Evolutionary conservation across 108 stramenopile genomes (phyloP).

Genomic region (Pseudonitzschia multiseries): DNA sequence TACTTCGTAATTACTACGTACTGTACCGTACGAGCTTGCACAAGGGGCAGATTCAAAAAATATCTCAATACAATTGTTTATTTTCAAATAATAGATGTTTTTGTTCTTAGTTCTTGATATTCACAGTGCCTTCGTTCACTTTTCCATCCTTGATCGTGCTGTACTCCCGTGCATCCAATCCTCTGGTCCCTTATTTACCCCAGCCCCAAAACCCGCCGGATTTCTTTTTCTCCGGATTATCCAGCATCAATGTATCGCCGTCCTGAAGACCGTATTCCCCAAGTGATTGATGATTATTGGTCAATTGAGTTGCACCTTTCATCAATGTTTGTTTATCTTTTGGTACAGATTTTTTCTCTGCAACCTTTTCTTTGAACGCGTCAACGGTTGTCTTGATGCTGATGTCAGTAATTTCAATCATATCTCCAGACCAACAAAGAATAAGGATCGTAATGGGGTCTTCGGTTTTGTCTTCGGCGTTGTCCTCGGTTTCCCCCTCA

Average conservation of each 20-base stretch:
- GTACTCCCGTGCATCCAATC: neutral
- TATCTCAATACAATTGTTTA: no score
- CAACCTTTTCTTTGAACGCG: neutral
- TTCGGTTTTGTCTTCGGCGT: no score
- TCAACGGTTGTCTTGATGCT: constrained; percentile 2
- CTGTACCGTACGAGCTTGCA: no score
- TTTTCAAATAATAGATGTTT: no score
- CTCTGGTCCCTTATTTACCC: neutral
- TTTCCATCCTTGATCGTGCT: neutral
- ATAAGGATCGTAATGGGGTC: neutral
- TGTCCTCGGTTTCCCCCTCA: no score
- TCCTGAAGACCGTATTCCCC: neutral
- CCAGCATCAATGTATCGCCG: constrained; percentile 3
- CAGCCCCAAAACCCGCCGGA: neutral
- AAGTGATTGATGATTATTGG: neutral
- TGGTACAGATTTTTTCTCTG: neutral
- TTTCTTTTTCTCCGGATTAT: constrained; percentile 8
- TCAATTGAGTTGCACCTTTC: neutral
- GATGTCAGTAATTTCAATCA: neutral
- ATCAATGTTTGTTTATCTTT: constrained; percentile 4
- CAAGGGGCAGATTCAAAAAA: no score
- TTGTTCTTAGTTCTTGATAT: no score
- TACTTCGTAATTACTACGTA: no score
- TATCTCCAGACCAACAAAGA: constrained; percentile 17
- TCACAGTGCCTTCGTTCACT: no score